These are phyloP conservation scores for Naganishia vaughanmartiniae DNA, from an alignment of 768 basidiomycete genomes.

Conservation along the genomic window DNA sequence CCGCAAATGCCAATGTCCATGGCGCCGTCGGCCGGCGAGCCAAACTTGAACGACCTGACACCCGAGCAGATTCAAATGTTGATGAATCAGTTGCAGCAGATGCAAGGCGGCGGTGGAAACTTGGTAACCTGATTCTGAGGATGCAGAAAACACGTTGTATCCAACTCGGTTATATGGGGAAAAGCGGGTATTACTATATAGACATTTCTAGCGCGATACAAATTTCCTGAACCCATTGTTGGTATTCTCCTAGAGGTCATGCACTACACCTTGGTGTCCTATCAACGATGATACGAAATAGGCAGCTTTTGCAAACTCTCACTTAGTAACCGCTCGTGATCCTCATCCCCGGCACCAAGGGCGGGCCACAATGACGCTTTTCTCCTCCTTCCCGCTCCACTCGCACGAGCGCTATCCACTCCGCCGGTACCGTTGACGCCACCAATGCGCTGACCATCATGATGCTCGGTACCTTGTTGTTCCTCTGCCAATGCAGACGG, in stretches of 20 bases:
- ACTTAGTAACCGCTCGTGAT: constrained; percentile 30
- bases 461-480: neutral
- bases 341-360: constrained; percentile 6
- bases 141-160: neutral
- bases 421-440: neutral
- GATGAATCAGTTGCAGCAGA: constrained; percentile 24
- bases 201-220: neutral
- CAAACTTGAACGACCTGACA: constrained; percentile 15
- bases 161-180: neutral
- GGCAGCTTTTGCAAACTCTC: constrained; percentile 33
- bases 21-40: neutral
- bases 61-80: constrained; percentile 21
- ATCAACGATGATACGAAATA: constrained; percentile 3
- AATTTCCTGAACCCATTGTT: neutral
- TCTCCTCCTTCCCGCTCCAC: constrained; percentile 6
- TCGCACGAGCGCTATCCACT: constrained; percentile 1
- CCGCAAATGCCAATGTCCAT: neutral
- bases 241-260: neutral
- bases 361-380: constrained; percentile 1
- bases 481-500: too few relatives aligned
- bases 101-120: constrained; percentile 15
- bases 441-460: neutral
- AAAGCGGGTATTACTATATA: neutral
- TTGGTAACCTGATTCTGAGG: constrained; percentile 13
- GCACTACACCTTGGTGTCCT: neutral